Conservation (phyloP, 1,139 yeast species). For the Candida frijolesensis region DNA sequence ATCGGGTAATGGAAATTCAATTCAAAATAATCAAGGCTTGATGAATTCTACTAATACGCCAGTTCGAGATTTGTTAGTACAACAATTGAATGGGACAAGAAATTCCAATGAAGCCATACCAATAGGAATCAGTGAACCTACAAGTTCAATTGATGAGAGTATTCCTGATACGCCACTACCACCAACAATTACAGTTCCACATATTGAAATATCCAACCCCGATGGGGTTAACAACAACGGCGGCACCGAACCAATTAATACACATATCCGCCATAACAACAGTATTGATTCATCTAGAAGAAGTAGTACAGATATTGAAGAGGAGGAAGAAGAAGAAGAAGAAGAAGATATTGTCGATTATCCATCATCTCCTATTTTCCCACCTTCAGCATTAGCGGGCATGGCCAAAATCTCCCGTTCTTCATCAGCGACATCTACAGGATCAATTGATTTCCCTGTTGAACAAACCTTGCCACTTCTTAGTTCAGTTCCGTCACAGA, state of each 20-base stretch:
- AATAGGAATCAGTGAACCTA: background rate
- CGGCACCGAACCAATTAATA: conserved; percentile 13
- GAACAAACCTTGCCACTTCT: conserved; percentile 46
- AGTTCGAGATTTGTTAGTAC: conserved; percentile 22
- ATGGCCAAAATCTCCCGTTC: conserved; percentile 5
- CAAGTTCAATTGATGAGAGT: conserved; percentile 1
- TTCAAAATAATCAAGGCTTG: background rate
- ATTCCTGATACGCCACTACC: background rate
- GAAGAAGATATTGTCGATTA: conserved; percentile 23
- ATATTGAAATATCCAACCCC: conserved; percentile 1
- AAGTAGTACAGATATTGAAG: background rate
- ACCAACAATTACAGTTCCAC: conserved; percentile 5
- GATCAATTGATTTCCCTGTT: conserved; percentile 24
- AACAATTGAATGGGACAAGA: conserved; percentile 17
- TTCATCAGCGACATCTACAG: conserved; percentile 12
- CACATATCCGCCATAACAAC: background rate
- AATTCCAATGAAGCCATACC: background rate
- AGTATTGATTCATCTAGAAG: background rate
- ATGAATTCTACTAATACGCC: conserved; percentile 18
- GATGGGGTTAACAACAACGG: conserved; percentile 13
- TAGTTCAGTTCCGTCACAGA: conserved; percentile 24
- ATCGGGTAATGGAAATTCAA: background rate
- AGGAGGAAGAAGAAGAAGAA: background rate
- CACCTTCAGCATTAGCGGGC: conserved; percentile 15
- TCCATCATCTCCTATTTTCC: conserved; percentile 14